These are phyloP conservation scores for Penicillium polonicum DNA, from an alignment of 2,329 filamentous ascomycete genomes.

Conservation along the genomic window DNA sequence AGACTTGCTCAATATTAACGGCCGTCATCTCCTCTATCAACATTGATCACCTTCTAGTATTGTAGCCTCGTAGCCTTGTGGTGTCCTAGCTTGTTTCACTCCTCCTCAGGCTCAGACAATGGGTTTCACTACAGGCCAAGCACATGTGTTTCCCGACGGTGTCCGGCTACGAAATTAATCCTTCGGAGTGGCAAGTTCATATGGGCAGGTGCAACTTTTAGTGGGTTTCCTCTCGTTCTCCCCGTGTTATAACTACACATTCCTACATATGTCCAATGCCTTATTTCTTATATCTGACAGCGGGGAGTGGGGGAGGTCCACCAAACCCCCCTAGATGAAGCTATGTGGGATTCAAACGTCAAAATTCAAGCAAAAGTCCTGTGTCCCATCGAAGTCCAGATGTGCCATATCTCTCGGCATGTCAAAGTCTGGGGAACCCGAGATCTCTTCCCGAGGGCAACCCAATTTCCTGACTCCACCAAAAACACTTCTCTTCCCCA, in stretches of 20 bases:
- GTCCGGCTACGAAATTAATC: not conserved
- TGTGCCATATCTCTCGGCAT: not conserved
- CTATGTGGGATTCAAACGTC: not conserved
- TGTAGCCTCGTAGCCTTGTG: not conserved
- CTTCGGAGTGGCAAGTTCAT: not conserved
- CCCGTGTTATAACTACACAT: no score
- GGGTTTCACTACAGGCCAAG: not conserved
- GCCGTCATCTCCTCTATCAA: conserved; percentile 1
- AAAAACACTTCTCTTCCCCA: conserved; percentile 12
- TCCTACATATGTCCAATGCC: not conserved
- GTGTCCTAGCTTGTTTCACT: no score
- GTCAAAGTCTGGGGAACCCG: conserved; percentile 15
- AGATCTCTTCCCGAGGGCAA: conserved; percentile 26
- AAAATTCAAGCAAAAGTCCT: not conserved
- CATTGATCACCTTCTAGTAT: not conserved
- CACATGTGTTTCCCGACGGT: not conserved
- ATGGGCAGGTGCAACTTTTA: not conserved
- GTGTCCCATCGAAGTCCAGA: not conserved
- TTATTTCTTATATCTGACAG: not conserved
- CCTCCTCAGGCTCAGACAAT: not conserved
- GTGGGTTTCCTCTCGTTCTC: not conserved
- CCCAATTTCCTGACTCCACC: conserved; percentile 22
- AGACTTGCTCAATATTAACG: conserved; percentile 16
- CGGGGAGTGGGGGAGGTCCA: conserved; percentile 1
- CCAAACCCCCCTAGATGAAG: not conserved